Base-by-base conservation (phyloP, 2,329 filamentous ascomycete genomes). In the Hirsutella rhossiliensis region DNA sequence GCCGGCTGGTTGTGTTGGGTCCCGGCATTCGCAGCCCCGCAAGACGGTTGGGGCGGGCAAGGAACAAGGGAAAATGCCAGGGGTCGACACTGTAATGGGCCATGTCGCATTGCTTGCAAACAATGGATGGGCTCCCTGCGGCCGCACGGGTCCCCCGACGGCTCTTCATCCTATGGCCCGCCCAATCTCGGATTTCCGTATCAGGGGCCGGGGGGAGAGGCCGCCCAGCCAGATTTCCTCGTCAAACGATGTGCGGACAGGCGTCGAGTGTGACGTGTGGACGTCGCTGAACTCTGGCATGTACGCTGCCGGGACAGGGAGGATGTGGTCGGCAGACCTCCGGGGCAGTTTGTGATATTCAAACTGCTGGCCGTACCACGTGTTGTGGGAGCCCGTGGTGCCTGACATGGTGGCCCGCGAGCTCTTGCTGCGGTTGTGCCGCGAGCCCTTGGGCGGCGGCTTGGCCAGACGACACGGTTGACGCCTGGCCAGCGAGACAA, bases 401-500 rank as follows among this genome's bases (percentile, higher is more conserved):
- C 64, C 37, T 53, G 52, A 66, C 68, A 44, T 58, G 53, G 52
- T 66, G 69, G 55, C 71, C 74, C 72, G 62, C 11, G 66, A 68
- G 47, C 65, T 66, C 39, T 68, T 64, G 17, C 65, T 60, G 40
- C 71, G 68, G 36, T 50, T 50, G 43, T 63, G 61, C 12, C 60
- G 62, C 20, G 57, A 56, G 13, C 57, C 52, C 34, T 56, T 53
- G 1, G 65, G 66, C 3, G 64, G 65, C 23, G 62, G 50, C 52
- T 80, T 80, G 34, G 71, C 69, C 4, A 79, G 59, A 17, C 75
- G 69, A 4, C 73, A 74, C 3, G 68, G 64, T 13, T 73, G 70
- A 11, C 74, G 69, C 56, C 70, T 78, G 1, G 72, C 34, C 11
- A 66, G 62, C 8, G 70, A 59, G 28, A 82, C 57, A 49, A 78